A percentile compares a stretch with the other conserved stretches of the same genome.
Conservation (phyloP, 768 basidiomycete species). For the Termitomyces heimii region DNA sequence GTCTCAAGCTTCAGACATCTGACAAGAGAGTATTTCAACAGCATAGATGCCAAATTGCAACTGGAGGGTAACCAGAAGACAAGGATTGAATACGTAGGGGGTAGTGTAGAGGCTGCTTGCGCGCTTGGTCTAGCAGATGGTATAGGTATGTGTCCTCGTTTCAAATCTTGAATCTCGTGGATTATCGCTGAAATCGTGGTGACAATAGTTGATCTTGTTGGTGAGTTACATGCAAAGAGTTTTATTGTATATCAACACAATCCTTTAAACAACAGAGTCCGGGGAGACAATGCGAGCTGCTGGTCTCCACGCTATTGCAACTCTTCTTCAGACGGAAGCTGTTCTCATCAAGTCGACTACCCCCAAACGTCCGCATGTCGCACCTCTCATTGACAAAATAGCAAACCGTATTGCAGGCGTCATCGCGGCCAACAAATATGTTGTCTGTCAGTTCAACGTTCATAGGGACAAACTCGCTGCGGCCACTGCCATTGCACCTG, state of each 20-base stretch:
- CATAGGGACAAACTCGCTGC: conserved; percentile 51
- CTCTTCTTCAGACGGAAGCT: conserved; percentile 77
- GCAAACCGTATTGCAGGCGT: conserved; percentile 89
- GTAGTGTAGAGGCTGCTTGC: conserved; percentile 98
- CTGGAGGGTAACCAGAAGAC: conserved; percentile 58
- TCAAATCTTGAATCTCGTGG: neutral
- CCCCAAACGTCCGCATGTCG: conserved; percentile 56
- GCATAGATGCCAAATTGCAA: conserved; percentile 49
- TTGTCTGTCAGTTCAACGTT: conserved; percentile 91
- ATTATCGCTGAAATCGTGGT: conserved; percentile 3
- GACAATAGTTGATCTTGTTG: conserved; percentile 83
- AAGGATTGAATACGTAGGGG: conserved; percentile 91
- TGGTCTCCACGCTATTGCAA: conserved; percentile 89
- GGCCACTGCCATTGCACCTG: conserved; percentile 77
- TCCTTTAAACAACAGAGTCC: conserved; percentile 56
- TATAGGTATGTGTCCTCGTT: conserved; percentile 56
- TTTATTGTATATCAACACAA: neutral
- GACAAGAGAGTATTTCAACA: conserved; percentile 68
- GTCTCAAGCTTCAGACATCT: conserved; percentile 96
- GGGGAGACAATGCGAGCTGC: conserved; percentile 99
- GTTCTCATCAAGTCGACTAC: conserved; percentile 82
- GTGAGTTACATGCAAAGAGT: conserved; percentile 33
- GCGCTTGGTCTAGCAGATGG: conserved; percentile 94
- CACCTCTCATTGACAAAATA: conserved; percentile 69
- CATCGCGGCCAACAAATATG: conserved; percentile 80